Conservation (phyloP, 129 eudicot species). For the Flaveria trinervia region DNA sequence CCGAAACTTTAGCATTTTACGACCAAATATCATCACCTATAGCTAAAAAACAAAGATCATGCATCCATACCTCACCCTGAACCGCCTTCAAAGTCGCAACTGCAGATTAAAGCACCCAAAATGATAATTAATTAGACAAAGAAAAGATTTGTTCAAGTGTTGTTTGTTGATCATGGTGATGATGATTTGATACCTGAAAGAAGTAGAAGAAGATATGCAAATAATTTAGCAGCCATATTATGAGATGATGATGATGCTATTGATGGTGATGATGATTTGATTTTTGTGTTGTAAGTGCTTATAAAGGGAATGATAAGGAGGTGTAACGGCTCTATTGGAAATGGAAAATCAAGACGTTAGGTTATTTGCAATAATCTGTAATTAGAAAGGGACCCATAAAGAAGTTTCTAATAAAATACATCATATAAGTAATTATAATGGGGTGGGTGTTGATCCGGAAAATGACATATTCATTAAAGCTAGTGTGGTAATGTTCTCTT, state of each 20-base stretch:
- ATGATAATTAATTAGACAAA: not conserved
- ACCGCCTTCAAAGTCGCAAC: conserved; percentile 24
- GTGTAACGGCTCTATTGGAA: conserved; percentile 36
- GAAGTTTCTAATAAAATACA: not conserved
- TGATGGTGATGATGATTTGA: conserved; percentile 11
- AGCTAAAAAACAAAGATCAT: not conserved
- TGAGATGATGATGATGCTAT: conserved; percentile 14
- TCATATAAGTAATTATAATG: no score
- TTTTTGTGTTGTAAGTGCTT: conserved; percentile 30
- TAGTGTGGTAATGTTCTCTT: no score
- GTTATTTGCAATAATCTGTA: conserved; percentile 23
- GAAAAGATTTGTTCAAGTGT: conserved; percentile 9
- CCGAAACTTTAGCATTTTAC: not conserved
- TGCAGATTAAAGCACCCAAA: conserved; percentile 4
- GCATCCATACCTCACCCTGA: conserved; percentile 19
- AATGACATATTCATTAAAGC: no score
- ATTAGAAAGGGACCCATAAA: conserved; percentile 15
- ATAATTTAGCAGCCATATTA: conserved; percentile 22
- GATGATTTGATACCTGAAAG: conserved; percentile 34
- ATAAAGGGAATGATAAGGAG: conserved; percentile 14
- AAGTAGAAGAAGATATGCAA: conserved; percentile 31
- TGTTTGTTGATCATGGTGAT: not conserved
- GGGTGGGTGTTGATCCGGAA: no score
- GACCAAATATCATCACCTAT: not conserved
- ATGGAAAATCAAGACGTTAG: conserved; percentile 39